These are phyloP conservation scores for Corylus americana DNA, from an alignment of 306 rosid genomes.

Conservation along the genomic window DNA sequence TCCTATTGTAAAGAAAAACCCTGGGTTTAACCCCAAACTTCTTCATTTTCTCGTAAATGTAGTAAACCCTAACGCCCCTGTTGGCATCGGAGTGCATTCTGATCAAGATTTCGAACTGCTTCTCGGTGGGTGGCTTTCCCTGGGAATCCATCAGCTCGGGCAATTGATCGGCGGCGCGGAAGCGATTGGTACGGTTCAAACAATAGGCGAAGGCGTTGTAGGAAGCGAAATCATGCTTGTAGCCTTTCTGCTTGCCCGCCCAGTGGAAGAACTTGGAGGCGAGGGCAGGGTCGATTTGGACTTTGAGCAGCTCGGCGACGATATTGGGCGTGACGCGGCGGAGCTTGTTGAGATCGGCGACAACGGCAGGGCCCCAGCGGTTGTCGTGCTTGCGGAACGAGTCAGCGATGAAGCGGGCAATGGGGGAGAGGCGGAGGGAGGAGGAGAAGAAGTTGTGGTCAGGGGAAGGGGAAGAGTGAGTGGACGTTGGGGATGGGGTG, in stretches of 20 bases:
- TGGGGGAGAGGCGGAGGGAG: constrained; percentile 61
- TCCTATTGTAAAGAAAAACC: constrained; percentile 72
- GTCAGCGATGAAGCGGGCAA: constrained; percentile 67
- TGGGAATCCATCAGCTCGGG: constrained; percentile 82
- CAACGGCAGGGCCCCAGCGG: constrained; percentile 59
- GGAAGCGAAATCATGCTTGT: constrained; percentile 62
- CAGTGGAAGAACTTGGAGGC: constrained; percentile 80
- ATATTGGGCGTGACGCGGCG: constrained; percentile 69
- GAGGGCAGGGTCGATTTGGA: constrained; percentile 42
- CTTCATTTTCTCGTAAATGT: constrained; percentile 76
- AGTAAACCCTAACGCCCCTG: constrained; percentile 67
- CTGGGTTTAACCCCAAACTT: constrained; percentile 71
- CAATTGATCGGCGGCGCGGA: constrained; percentile 61
- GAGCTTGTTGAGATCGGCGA: constrained; percentile 73
- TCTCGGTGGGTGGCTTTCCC: constrained; percentile 81
- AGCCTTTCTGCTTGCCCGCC: constrained; percentile 78
- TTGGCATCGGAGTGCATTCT: constrained; percentile 75
- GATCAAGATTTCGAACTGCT: constrained; percentile 80
- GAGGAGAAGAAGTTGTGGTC: constrained; percentile 30
- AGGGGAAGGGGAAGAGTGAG: constrained; percentile 8
- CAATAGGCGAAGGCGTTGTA: constrained; percentile 76
- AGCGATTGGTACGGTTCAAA: constrained; percentile 56
- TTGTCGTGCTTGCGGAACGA: constrained; percentile 58
- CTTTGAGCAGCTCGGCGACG: constrained; percentile 78
- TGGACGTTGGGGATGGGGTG: constrained; percentile 25